Percentiles rank a stretch among this genome's conserved stretches.
Conservation (phyloP, 768 basidiomycete genomes). For the Lanmaoa rubissima region DNA sequence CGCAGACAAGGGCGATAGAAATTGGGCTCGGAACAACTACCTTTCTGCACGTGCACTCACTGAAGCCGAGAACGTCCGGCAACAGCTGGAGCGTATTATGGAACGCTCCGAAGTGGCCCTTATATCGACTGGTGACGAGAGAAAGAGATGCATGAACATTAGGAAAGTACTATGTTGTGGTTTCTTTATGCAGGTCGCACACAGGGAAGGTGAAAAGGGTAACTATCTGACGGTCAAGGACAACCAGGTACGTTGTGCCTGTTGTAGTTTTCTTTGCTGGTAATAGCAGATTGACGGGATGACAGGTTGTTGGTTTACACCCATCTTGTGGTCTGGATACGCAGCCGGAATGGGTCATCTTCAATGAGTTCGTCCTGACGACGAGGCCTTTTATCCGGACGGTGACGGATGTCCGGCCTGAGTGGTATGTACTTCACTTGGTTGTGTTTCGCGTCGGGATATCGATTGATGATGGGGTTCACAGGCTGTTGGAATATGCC, state of each 20-base stretch:
- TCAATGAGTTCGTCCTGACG: slow-evolving; percentile 94
- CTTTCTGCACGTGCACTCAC: slow-evolving; percentile 77
- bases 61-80: slow-evolving; percentile 92
- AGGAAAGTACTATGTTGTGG: slow-evolving; percentile 85
- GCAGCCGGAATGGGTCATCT: slow-evolving; percentile 89
- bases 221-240: slow-evolving; percentile 93
- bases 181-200: slow-evolving; percentile 98
- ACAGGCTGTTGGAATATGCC: slow-evolving; percentile 64
- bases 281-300: neutral
- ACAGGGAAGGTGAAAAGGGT: slow-evolving; percentile 89
- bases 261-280: neutral
- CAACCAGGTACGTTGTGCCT: slow-evolving; percentile 61
- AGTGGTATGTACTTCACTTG: slow-evolving; percentile 59
- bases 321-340: slow-evolving; percentile 86
- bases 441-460: neutral
- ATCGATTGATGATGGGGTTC: neutral
- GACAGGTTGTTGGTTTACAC: slow-evolving; percentile 42
- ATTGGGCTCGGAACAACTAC: slow-evolving; percentile 92
- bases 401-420: slow-evolving; percentile 80
- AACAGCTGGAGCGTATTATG: slow-evolving; percentile 88
- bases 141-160: slow-evolving; percentile 70
- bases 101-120: slow-evolving; percentile 83
- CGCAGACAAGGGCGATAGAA: slow-evolving; percentile 70
- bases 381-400: slow-evolving; percentile 88
- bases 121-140: slow-evolving; percentile 63